Base-by-base conservation (phyloP, 805 yeast species). In the Nakazawaea wickerhamii region DNA sequence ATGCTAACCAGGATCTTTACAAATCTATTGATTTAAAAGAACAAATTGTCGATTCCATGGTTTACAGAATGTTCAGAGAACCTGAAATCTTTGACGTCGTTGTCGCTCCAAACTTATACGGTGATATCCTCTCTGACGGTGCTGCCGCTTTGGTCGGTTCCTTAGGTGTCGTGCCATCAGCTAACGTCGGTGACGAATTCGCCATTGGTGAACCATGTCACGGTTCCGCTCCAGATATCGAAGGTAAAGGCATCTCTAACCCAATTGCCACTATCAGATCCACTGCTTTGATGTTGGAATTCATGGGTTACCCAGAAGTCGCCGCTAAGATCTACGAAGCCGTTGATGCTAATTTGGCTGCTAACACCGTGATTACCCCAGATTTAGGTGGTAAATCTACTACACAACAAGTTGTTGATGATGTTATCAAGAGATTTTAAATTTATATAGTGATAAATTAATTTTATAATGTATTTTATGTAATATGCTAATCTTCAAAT, bases 141-240 rank as follows among this genome's bases (percentile, higher is more conserved):
- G 98, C 98, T 43, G 98, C 98, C 53, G 97, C 98, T 13, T 75
- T 90, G 44, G 96, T 91, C 45, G 99, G 99, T 39, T 91, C 98
- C 23, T 77, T 93, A 51, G 99, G 99, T 60, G 95, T 93, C 45
- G 97, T 93, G 44, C 98, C 99, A 57, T 84, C 95, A 42, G 98
- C 98, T 48, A 93, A 93, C 59, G 99, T 93, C 50, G 99, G 99
- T 58, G 96, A 89, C 61, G 68, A 74, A 61, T 91, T 93, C 60
- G 97, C 95, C 50, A 88, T 93, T 60, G 99, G 99, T 63, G 99
- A 93, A 70, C 99, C 99, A 60, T 90, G 97, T 62, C 99, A 93
- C 68, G 99, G 99, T 48, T 86, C 96, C 44, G 99, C 99, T 43
- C 99, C 99, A 44, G 99, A 93, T 64, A 93, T 93, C 53, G 96